Evolutionary conservation across 257 asterid genomes (phyloP).

Genomic region (Leonotis leonurus): DNA sequence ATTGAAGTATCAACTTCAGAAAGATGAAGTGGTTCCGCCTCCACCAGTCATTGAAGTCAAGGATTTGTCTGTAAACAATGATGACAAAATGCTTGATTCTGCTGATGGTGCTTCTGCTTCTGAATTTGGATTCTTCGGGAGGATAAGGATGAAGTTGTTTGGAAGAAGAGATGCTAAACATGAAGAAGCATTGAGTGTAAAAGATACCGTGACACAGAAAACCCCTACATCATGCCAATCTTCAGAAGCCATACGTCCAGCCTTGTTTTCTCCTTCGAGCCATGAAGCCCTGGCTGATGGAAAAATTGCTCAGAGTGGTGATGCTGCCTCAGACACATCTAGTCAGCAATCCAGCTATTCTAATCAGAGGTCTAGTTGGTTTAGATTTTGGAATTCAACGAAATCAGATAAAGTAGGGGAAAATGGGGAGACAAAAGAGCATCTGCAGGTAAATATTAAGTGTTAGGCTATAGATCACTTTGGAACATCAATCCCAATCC

Average conservation of each 20-base stretch:
- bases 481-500: no score
- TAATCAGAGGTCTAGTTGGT: constrained; percentile 26
- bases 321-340: constrained; percentile 17
- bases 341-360: constrained; percentile 21
- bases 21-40: constrained; percentile 29
- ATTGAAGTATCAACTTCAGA: constrained; percentile 21
- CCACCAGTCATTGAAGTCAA: constrained; percentile 23
- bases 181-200: constrained; percentile 14
- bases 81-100: not conserved
- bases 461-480: no score
- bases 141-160: constrained; percentile 48
- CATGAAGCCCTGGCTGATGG: constrained; percentile 23
- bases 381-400: constrained; percentile 33
- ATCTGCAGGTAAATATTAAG: not conserved
- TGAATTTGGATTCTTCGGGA: constrained; percentile 38
- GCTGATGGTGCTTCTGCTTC: constrained; percentile 22
- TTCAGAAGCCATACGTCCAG: constrained; percentile 16
- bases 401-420: constrained; percentile 19
- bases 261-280: constrained; percentile 39
- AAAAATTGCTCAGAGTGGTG: constrained; percentile 13
- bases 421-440: constrained; percentile 21
- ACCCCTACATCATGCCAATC: constrained; percentile 19
- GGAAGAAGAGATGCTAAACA: constrained; percentile 25
- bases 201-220: constrained; percentile 17
- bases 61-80: constrained; percentile 23